Conservation (phyloP, 177 flowering plant genomes). For the Vitis hybrid region DNA sequence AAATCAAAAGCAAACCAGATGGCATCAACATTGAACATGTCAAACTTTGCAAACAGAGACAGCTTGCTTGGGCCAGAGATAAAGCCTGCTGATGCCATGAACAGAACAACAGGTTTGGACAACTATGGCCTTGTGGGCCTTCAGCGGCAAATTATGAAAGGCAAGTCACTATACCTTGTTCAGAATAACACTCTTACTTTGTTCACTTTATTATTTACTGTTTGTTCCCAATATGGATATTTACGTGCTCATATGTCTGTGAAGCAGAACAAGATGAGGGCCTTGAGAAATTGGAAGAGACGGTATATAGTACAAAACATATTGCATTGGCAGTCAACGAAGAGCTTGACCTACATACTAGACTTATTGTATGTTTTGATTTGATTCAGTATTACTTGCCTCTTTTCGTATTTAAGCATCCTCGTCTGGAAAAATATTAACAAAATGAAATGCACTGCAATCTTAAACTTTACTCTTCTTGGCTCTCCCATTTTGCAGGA, state of each 20-base stretch:
- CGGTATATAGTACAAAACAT: constrained; percentile 82
- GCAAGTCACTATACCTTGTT: constrained; percentile 30
- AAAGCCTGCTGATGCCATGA: constrained; percentile 57
- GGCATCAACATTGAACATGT: constrained; percentile 80
- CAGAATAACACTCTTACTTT: background rate
- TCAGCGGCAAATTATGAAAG: constrained; percentile 87
- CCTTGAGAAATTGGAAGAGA: constrained; percentile 80
- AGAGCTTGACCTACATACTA: constrained; percentile 75
- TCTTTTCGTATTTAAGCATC: background rate
- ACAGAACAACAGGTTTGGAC: constrained; percentile 70
- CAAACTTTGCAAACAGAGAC: constrained; percentile 74
- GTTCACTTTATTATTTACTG: background rate
- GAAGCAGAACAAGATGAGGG: constrained; percentile 90
- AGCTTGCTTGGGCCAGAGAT: constrained; percentile 76
- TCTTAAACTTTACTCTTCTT: background rate
- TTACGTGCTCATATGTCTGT: background rate
- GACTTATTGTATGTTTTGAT: constrained; percentile 61
- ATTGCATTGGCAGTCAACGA: constrained; percentile 89
- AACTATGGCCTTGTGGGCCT: constrained; percentile 77
- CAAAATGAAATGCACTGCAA: no score
- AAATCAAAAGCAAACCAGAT: constrained; percentile 72
- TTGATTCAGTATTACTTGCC: background rate
- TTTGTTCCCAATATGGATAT: constrained; percentile 6
- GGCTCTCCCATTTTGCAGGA: constrained; percentile 46
- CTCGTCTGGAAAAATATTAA: background rate